phyloP scores from a whole-genome alignment of 2,329 filamentous ascomycete genomes.

The Monosporascus sp. region DNA sequence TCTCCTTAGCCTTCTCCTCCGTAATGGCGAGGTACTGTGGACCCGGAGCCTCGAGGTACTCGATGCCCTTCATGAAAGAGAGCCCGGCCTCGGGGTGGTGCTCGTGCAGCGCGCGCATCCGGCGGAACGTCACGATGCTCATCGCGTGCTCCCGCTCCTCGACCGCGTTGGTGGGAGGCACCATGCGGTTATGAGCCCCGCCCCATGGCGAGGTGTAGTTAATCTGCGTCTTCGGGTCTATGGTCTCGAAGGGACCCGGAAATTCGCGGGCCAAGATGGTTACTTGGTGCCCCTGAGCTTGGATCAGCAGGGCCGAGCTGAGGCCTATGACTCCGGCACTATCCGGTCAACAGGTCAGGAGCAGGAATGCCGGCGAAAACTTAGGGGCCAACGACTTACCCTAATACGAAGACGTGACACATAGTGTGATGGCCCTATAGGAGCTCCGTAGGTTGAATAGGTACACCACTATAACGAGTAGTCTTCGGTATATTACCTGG shows the following conservation, averaged over 20 bases:
- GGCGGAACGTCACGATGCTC: conserved; percentile 35
- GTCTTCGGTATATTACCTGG: background rate
- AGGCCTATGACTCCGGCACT: conserved; percentile 51
- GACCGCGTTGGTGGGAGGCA: conserved; percentile 32
- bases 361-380: background rate
- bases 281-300: conserved; percentile 32
- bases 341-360: background rate
- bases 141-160: conserved; percentile 37
- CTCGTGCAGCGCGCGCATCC: conserved; percentile 31
- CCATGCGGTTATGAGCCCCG: conserved; percentile 50
- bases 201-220: conserved; percentile 55
- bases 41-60: conserved; percentile 43
- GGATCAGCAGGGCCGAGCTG: conserved; percentile 40
- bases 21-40: conserved; percentile 34
- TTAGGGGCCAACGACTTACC: conserved; percentile 10
- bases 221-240: conserved; percentile 33
- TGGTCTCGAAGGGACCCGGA: conserved; percentile 39
- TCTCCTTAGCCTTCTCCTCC: conserved; percentile 21
- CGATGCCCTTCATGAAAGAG: conserved; percentile 42
- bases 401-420: conserved; percentile 21
- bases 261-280: conserved; percentile 42
- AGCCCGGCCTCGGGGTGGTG: conserved; percentile 37
- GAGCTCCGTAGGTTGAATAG: too few relatives aligned
- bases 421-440: conserved; percentile 4
- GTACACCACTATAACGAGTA: too few relatives aligned